Conservation (phyloP, 768 basidiomycete species). For the Mycena sanguinolenta region DNA sequence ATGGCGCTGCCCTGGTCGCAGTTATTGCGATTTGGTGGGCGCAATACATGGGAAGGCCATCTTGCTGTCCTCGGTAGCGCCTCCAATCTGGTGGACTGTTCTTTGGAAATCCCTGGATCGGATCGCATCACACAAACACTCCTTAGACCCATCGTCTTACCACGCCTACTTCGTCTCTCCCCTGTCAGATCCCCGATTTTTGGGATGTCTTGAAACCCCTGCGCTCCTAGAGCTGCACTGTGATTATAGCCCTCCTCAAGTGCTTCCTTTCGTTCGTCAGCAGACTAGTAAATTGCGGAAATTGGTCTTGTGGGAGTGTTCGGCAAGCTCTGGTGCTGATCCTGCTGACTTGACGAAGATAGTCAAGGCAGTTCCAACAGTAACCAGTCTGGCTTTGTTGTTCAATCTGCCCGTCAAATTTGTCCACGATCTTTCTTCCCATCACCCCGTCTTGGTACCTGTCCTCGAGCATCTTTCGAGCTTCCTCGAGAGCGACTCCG, state of each 20-base stretch:
- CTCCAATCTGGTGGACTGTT: constrained; percentile 6
- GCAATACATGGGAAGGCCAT: constrained; percentile 1
- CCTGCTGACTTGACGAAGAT: neutral
- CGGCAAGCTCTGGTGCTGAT: too few relatives aligned
- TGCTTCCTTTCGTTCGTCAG: neutral
- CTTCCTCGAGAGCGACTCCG: neutral
- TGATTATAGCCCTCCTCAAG: neutral
- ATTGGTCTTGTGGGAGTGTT: neutral
- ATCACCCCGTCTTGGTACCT: neutral
- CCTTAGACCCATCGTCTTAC: neutral
- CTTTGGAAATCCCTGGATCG: neutral
- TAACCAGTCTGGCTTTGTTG: neutral
- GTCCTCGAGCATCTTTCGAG: neutral
- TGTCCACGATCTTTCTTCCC: neutral
- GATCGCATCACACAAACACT: too few relatives aligned
- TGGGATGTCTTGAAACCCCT: constrained; percentile 11
- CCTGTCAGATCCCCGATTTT: neutral
- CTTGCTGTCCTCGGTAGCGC: neutral
- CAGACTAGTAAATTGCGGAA: neutral
- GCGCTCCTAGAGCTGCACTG: constrained; percentile 21
- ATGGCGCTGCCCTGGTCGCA: constrained; percentile 4
- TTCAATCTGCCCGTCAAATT: neutral
- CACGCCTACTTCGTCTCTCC: constrained; percentile 16
- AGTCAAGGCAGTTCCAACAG: neutral
- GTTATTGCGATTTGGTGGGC: neutral